Conservation (phyloP, 2,329 filamentous ascomycete species). For the Exophiala calicioides region DNA sequence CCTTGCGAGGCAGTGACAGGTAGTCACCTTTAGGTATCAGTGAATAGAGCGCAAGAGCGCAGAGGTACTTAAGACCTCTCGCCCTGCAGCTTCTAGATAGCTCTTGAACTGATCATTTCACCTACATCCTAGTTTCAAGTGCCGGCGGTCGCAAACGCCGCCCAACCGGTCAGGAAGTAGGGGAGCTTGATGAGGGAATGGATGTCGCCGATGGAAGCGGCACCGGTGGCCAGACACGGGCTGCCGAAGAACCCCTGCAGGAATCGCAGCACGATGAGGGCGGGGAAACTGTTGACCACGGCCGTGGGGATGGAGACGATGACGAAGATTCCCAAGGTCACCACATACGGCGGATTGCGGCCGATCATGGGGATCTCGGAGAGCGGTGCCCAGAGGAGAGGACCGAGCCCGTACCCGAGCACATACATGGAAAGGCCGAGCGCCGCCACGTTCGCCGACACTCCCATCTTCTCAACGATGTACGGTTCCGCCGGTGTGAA, state of each 20-base stretch:
- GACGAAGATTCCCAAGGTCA: slow-evolving; percentile 68
- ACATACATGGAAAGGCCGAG: slow-evolving; percentile 31
- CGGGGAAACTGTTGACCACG: slow-evolving; percentile 62
- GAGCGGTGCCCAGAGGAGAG: slow-evolving; percentile 58
- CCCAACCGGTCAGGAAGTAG: slow-evolving; percentile 62
- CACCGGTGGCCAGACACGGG: slow-evolving; percentile 62
- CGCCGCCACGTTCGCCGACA: slow-evolving; percentile 23
- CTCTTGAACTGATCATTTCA: too few species aligned
- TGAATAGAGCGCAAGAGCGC: too few species aligned
- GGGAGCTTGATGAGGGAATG: slow-evolving; percentile 45
- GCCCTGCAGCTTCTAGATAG: too few species aligned
- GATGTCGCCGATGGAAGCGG: slow-evolving; percentile 52
- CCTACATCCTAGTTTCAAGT: too few species aligned
- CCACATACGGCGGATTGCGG: slow-evolving; percentile 66
- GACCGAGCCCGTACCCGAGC: slow-evolving; percentile 31
- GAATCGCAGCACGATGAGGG: slow-evolving; percentile 65
- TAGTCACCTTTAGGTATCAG: too few species aligned
- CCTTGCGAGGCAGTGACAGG: too few species aligned
- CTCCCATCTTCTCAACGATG: slow-evolving; percentile 25
- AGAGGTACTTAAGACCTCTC: too few species aligned
- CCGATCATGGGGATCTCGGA: slow-evolving; percentile 68
- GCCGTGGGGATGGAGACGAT: slow-evolving; percentile 66
- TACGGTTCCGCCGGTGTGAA: slow-evolving; percentile 28
- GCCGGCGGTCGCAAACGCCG: slow-evolving; percentile 39
- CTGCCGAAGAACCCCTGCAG: slow-evolving; percentile 66